These are phyloP conservation scores for Epichloe brachyelytri DNA, from an alignment of 2,329 filamentous ascomycete genomes.

Conservation along the genomic window DNA sequence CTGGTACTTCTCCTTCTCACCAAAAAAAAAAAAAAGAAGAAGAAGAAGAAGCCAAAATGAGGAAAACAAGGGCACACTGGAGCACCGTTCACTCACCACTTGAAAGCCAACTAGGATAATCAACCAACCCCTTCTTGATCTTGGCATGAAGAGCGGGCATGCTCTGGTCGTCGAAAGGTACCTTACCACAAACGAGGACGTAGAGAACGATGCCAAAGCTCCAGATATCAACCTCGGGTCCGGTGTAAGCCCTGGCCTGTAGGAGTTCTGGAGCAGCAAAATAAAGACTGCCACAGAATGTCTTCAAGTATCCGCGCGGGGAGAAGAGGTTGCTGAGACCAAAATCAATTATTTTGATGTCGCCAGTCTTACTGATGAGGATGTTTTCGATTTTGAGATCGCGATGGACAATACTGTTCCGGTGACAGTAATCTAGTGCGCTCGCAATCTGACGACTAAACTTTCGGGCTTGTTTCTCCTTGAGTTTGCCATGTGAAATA, in stretches of 20 bases:
- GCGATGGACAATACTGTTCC: conserved; percentile 94
- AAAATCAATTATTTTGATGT: conserved; percentile 99
- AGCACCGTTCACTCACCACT: conserved; percentile 44
- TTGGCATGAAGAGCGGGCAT: conserved; percentile 98
- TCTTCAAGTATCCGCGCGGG: conserved; percentile 75
- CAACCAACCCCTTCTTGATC: conserved; percentile 93
- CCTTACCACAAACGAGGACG: conserved; percentile 92
- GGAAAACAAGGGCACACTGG: neutral
- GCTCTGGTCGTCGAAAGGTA: conserved; percentile 97
- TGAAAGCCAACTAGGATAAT: conserved; percentile 89
- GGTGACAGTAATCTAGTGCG: conserved; percentile 91
- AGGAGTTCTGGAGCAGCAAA: conserved; percentile 93
- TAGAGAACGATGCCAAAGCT: conserved; percentile 98
- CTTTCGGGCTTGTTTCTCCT: conserved; percentile 96
- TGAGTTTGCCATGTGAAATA: conserved; percentile 91
- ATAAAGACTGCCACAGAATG: conserved; percentile 94
- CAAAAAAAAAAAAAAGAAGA: neutral
- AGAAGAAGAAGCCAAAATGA: too few species aligned
- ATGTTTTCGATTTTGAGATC: conserved; percentile 99
- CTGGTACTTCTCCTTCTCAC: neutral
- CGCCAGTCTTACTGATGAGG: conserved; percentile 94
- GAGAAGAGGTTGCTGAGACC: conserved; percentile 93
- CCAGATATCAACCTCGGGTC: conserved; percentile 95
- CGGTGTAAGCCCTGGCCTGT: conserved; percentile 87
- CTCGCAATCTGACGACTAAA: conserved; percentile 96